phyloP scores from a whole-genome alignment of 2,329 filamentous ascomycete genomes.

The Scedosporium dehoogii region DNA sequence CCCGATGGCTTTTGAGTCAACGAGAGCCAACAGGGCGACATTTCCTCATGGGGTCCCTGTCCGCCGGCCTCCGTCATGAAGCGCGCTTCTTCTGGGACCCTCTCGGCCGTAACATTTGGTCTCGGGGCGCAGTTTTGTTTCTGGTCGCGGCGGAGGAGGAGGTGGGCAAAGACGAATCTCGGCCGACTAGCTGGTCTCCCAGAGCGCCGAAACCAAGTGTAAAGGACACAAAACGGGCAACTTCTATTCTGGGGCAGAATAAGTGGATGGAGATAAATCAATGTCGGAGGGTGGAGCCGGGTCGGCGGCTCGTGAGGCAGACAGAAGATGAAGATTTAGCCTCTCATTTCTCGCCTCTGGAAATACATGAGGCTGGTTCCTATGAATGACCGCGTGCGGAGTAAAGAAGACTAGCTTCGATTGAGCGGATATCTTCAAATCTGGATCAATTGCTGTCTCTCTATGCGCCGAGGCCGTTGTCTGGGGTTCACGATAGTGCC shows the following conservation, averaged over 20 bases:
- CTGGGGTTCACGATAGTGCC: not conserved
- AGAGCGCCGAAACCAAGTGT: not conserved
- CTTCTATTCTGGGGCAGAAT: not conserved
- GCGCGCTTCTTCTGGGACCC: not conserved
- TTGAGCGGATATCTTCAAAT: conserved; percentile 1
- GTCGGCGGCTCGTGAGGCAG: not conserved
- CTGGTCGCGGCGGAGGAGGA: not conserved
- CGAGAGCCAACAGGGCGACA: not conserved
- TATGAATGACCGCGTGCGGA: not conserved
- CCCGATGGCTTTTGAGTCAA: not conserved
- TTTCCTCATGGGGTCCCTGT: not conserved
- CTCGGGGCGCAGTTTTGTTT: too few species aligned
- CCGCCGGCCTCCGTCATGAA: not conserved
- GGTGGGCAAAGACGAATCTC: not conserved
- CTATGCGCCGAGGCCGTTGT: not conserved
- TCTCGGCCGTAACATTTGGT: too few species aligned
- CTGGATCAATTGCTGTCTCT: not conserved
- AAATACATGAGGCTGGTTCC: not conserved
- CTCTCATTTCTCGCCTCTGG: not conserved
- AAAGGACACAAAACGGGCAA: not conserved
- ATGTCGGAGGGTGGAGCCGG: not conserved
- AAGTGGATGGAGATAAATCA: not conserved
- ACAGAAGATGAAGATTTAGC: not conserved
- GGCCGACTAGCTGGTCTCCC: too few species aligned
- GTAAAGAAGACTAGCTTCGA: not conserved